Evolutionary conservation across 352 stramenopile species (phyloP), one percentile per base, ranked within the genome.

Genomic region (Globisporangium nagaii): DNA sequence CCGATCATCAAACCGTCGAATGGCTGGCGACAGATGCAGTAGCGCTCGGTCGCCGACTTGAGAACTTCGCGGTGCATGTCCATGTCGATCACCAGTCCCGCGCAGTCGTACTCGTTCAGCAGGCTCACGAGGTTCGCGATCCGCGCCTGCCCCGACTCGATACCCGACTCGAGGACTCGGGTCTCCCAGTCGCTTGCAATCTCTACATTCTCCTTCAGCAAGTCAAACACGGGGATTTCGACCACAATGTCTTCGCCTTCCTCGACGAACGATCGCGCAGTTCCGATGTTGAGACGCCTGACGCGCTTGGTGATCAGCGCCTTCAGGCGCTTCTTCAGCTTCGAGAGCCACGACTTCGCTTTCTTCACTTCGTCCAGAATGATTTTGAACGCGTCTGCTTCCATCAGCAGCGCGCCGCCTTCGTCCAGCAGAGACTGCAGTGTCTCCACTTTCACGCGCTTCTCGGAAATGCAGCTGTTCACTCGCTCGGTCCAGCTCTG

Each of bases 1-100:
- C 86, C 86, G 39, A 96, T 93, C 86, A 96, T 96, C 20, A 96
- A 64, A 2, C 86, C 86, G 60, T 94, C 84, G 63, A 93, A 96
- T n/a, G 86, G 86, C 60, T 94, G 86, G 3, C 86, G 77, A 35
- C 86, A 96, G n/a, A 96, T 90, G 55, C 86, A 96, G 54, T 90
- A 96, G 2, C 84, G 89, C 66, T 96, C 87, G 2, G 90, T 96
- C 4, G 89, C 93, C n/a, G 93, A 91, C 53, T 95, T 88, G 11
- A 98, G 70, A 30, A 96, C 86, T 32, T 94, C 79, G 10, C 82
- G 79, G 59, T 96, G 84, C 79, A 93, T 93, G 31, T 93, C 80
- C 25, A 96, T 54, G 52, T 96, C 86, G 59, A 96, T 88, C 20
- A 94, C 60, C 8, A 93, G 63, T 28, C 79, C 58, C 8, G 75